These are phyloP conservation scores for Periconia digitata DNA, from an alignment of 2,329 filamentous ascomycete species.

Conservation along the genomic window DNA sequence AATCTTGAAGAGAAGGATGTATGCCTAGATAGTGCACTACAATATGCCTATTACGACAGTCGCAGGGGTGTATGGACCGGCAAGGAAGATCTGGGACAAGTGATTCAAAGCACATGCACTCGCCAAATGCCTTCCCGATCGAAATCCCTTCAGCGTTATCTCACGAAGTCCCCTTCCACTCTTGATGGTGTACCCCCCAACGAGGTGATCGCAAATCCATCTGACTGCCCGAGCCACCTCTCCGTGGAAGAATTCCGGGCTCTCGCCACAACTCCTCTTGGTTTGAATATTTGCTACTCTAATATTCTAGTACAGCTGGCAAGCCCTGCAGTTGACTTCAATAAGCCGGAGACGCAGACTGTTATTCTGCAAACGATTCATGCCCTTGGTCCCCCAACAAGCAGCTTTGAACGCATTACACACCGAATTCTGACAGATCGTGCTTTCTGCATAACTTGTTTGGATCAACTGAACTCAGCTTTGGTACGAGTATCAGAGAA, in stretches of 20 bases:
- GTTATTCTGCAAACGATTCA: constrained; percentile 54
- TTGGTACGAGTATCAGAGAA: constrained; percentile 20
- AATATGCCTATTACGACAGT: constrained; percentile 39
- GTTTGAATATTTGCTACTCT: constrained; percentile 54
- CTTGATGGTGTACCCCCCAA: constrained; percentile 49
- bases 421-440: constrained; percentile 44
- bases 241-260: constrained; percentile 58
- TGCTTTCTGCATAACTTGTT: constrained; percentile 30
- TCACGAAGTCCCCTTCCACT: constrained; percentile 27
- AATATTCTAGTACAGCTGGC: constrained; percentile 58
- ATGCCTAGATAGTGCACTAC: constrained; percentile 51
- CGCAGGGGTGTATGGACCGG: constrained; percentile 16
- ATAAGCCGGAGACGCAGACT: constrained; percentile 50
- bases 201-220: constrained; percentile 47
- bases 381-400: constrained; percentile 47
- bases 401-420: constrained; percentile 25
- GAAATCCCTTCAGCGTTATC: constrained; percentile 45
- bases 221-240: constrained; percentile 51
- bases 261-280: constrained; percentile 53
- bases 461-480: constrained; percentile 18
- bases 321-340: constrained; percentile 53
- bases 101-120: constrained; percentile 38
- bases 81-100: constrained; percentile 10
- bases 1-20: constrained; percentile 39
- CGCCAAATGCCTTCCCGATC: constrained; percentile 43